A percentile compares a stretch with the other conserved stretches of the same genome.
These are phyloP conservation scores for Stygiomarasmius scandens DNA, from an alignment of 1,284 basidiomycete species.

Conservation along the genomic window DNA sequence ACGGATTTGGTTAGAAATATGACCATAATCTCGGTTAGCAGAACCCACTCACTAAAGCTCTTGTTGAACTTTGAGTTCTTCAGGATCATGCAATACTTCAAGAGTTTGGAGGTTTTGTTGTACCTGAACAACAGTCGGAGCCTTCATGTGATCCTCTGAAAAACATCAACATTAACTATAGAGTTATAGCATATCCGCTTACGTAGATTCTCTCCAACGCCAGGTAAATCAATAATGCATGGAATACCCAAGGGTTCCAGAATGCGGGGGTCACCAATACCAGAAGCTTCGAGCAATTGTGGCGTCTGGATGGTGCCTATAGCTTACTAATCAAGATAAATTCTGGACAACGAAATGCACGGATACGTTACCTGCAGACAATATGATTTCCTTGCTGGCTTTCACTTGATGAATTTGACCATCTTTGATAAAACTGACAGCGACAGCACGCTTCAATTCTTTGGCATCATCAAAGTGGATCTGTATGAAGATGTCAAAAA, in stretches of 20 bases:
- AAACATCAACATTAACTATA: background rate
- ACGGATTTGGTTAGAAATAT: too few relatives aligned
- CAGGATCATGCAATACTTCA: background rate
- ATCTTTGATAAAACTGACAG: background rate
- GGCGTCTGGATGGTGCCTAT: slow-evolving; percentile 15
- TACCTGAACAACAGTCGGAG: background rate
- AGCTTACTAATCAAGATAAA: too few relatives aligned
- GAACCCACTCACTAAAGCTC: slow-evolving; percentile 7
- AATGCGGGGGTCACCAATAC: slow-evolving; percentile 7
- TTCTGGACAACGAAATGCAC: background rate
- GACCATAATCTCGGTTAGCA: background rate
- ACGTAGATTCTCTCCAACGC: slow-evolving; percentile 15
- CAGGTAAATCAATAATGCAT: slow-evolving; percentile 9
- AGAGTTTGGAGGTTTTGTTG: background rate
- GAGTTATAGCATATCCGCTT: background rate
- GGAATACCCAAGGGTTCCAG: slow-evolving; percentile 6
- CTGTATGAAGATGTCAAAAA: background rate
- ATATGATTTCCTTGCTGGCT: background rate
- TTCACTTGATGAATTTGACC: background rate
- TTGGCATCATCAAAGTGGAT: background rate
- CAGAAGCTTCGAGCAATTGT: slow-evolving; percentile 10
- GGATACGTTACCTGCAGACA: background rate
- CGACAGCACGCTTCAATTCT: background rate
- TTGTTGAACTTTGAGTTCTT: background rate
- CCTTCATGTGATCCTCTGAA: slow-evolving; percentile 1